Percentiles rank a stretch among this genome's conserved stretches.
Conservation (phyloP, 1,284 basidiomycete species). For the Cerioporus squamosus region DNA sequence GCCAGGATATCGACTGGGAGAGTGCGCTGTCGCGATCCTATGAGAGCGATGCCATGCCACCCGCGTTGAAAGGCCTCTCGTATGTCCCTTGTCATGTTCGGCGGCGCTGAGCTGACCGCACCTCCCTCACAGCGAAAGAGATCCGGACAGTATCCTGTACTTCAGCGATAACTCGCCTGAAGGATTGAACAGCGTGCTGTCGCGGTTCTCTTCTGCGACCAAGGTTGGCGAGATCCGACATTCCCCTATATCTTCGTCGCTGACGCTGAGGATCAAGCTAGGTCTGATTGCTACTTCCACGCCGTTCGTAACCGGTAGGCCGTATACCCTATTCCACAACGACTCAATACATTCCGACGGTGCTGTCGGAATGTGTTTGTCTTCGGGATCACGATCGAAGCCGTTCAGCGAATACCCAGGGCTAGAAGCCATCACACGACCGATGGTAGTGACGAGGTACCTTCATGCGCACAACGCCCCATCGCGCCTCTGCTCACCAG, state of each 20-base stretch:
- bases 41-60: conserved; percentile 37
- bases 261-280: conserved; percentile 38
- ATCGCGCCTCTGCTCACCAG: neutral
- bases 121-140: conserved; percentile 35
- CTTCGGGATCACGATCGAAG: conserved; percentile 24
- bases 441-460: conserved; percentile 63
- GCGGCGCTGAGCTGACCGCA: neutral
- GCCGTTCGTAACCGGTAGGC: conserved; percentile 84
- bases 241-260: neutral
- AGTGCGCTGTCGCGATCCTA: conserved; percentile 48
- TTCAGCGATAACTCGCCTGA: conserved; percentile 68
- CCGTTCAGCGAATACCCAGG: conserved; percentile 53
- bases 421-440: conserved; percentile 54
- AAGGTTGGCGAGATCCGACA: conserved; percentile 45
- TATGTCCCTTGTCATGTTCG: conserved; percentile 30
- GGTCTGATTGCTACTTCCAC: conserved; percentile 81
- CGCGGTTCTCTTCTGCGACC: conserved; percentile 49
- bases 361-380: conserved; percentile 64
- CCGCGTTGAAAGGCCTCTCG: conserved; percentile 41
- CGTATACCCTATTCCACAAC: conserved; percentile 76
- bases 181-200: conserved; percentile 58
- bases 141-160: conserved; percentile 58
- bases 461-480: neutral
- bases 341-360: conserved; percentile 64
- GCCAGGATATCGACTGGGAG: conserved; percentile 49